Evolutionary conservation across 768 basidiomycete genomes (phyloP), one percentile per base, ranked within the genome.

Genomic region (Leucocoprinus leucothites): DNA sequence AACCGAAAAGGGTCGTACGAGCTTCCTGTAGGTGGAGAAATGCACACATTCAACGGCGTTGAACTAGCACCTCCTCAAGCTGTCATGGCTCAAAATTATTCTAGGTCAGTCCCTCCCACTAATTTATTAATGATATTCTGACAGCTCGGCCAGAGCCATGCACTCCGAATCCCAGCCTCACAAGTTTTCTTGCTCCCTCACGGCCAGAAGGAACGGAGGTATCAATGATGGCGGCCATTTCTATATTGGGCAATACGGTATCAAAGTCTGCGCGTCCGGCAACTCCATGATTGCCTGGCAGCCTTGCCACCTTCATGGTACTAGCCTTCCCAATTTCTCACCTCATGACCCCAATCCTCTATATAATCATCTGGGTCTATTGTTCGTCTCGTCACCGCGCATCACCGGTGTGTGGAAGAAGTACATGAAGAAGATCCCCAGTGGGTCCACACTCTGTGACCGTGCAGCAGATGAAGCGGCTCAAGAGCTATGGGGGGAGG

Each of bases 101-200:
- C 60, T 1, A n/a, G 57, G 60, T 64, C n/a, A 31, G 31, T 31
- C n/a, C n/a, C n/a, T n/a, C n/a, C n/a, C n/a, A n/a, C n/a, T 14
- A 14, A 18, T 35, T 41, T 34, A 9, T 24, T 41, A 40, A 25
- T 14, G 40, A 48, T 21, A 11, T 24, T 41, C 8, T 24, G 8
- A 4, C 21, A 52, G 18, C 19, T 48, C 25, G 18, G 21, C 4
- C 26, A 62, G 60, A 25, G 38, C 53, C 14, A 60, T 58, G 3
- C 60, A 61, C 41, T 35, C 34, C n/a, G 60, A 64, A 25, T 14
- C 56, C 9, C 60, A 62, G 22, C 57, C 60, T 6, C 63, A 64
- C 21, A 51, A 50, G 31, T 62, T n/a, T 41, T 53, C 56, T 18
- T 34, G 38, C 4, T 51, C 61, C 19, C 52, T 48, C 40, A 64